phyloP scores from a whole-genome alignment of 495 filamentous ascomycete genomes.

The Penicillium simplicissimum region DNA sequence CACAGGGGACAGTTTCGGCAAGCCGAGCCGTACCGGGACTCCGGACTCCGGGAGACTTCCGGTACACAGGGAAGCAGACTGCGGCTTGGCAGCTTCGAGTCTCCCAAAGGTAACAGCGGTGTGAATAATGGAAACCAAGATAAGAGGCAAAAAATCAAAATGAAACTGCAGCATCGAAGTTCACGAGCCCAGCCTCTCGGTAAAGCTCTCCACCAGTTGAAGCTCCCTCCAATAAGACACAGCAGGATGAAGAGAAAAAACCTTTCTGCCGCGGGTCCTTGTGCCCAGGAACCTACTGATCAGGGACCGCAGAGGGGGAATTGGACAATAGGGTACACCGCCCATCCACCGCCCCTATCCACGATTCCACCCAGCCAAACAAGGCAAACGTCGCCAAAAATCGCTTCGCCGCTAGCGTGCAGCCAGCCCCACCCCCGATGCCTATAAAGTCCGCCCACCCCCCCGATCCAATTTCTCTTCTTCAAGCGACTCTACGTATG shows the following conservation, averaged over 20 bases:
- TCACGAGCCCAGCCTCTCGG: background rate
- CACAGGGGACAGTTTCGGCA: no score
- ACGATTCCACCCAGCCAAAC: constrained; percentile 19
- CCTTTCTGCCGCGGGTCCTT: constrained; percentile 10
- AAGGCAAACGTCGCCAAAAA: constrained; percentile 23
- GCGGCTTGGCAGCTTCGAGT: background rate
- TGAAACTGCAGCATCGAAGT: background rate
- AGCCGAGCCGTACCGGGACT: background rate
- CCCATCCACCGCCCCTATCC: background rate
- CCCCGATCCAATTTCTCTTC: constrained; percentile 36
- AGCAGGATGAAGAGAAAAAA: background rate
- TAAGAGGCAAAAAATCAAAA: background rate
- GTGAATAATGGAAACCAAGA: constrained; percentile 7
- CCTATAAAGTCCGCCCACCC: constrained; percentile 28
- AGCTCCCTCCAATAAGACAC: background rate
- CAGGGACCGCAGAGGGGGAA: no score
- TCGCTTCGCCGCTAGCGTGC: constrained; percentile 37
- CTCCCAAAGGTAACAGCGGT: background rate
- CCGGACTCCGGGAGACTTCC: no score
- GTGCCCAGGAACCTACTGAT: background rate
- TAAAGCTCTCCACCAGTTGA: background rate
- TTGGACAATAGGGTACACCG: background rate
- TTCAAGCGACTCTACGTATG: constrained; percentile 67
- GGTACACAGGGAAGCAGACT: background rate
- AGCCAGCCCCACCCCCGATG: background rate